These are phyloP conservation scores for Chlorella sp. DNA, from an alignment of 139 green algal species.

Conservation along the genomic window DNA sequence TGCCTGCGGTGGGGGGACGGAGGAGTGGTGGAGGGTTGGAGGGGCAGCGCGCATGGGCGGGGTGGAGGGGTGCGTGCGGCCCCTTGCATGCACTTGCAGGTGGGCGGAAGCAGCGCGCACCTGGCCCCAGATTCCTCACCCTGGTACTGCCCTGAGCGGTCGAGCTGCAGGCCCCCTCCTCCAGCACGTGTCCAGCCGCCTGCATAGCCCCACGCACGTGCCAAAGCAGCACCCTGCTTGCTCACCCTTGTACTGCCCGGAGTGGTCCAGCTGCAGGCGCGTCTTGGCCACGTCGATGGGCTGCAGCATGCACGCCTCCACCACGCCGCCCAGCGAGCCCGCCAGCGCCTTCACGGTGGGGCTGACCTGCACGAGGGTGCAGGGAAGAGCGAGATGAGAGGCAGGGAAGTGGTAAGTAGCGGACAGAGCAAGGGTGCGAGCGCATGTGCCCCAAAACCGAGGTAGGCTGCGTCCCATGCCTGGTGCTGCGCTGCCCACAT, in stretches of 20 bases:
- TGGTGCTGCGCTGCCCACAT: neutral
- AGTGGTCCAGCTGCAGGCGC: slow-evolving; percentile 89
- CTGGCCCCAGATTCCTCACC: too few species aligned
- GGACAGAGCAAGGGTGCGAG: neutral
- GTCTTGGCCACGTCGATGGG: slow-evolving; percentile 97
- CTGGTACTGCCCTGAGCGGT: too few species aligned
- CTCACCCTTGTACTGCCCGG: slow-evolving; percentile 78
- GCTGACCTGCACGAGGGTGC: slow-evolving; percentile 20
- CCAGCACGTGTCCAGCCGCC: neutral
- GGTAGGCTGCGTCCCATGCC: neutral
- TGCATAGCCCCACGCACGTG: neutral
- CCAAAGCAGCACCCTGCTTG: neutral
- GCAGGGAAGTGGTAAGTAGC: neutral
- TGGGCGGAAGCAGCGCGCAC: too few species aligned
- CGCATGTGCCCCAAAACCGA: neutral
- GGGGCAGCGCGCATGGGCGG: neutral
- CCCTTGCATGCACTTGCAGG: too few species aligned
- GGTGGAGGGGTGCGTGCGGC: neutral
- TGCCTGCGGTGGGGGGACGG: slow-evolving; percentile 57
- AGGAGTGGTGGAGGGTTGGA: too few species aligned
- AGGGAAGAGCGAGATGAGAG: neutral
- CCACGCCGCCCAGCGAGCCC: slow-evolving; percentile 88
- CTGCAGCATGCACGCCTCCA: slow-evolving; percentile 91
- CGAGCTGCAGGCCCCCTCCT: neutral
- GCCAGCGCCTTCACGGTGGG: slow-evolving; percentile 46